Base-by-base conservation (phyloP, 2,329 filamentous ascomycete genomes). In the Sporothrix brunneoviolacea region DNA sequence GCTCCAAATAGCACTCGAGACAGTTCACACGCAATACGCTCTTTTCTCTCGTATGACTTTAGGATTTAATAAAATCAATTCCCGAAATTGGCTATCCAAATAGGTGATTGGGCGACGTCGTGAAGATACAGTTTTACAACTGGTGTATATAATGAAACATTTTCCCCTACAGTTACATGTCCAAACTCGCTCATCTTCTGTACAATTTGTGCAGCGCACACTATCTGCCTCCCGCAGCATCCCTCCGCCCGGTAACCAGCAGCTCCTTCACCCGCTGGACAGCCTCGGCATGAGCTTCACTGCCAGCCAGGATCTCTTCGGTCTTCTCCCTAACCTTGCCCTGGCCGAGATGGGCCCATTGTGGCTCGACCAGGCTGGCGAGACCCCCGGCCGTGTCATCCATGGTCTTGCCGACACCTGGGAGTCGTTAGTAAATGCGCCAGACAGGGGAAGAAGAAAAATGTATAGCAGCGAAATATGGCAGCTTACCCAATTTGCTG, bases 401-500 rank as follows among this genome's bases (percentile, higher is more conserved):
- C 75, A 81, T 73, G 36, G 68, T 63, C 62, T 75, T 73, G 24
- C 69, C 73, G 37, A 76, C 71, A 54, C 68, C 78, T 81, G 56
- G 37, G 35, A 15, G 10, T 10, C 10, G 46, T 47, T 42, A 52
- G 44, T 13, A 10, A 5, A 32, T 15, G 28, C 13, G 9, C 9
- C 10, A 16, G 2, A 35, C 5, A n/a, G 35, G 18, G 18, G n/a
- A 4, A 30, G 19, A n/a, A 12, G 16, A 30, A 30, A 37, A 36
- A n/a, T 41, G 18, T 18, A 19, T 12, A 4, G 21, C 6, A 47
- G 18, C 42, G 50, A 16, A 16, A 7, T 46, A 5, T 54, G 8
- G 10, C 10, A 45, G 65, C 69, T 55, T 76, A 86, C 86, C 84
- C 53, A 91, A 65, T 51, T 79, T 77, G 61, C 86, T 82, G 68